phyloP scores from a whole-genome alignment of 2,329 filamentous ascomycete genomes.

The Alternaria sp. region DNA sequence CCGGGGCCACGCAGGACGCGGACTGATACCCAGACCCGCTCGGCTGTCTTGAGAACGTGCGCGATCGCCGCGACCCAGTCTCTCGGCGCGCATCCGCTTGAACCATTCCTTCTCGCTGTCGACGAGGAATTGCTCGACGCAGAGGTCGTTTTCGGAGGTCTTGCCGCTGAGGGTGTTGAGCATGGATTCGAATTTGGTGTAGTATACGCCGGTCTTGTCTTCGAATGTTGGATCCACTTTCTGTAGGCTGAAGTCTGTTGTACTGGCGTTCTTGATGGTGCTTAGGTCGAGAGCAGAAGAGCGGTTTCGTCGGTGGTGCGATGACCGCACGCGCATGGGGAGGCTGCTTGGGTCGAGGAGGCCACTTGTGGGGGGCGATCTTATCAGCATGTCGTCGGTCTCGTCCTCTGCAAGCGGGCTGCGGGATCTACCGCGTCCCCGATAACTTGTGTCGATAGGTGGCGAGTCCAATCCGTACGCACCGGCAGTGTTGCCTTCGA shows the following conservation, averaged over 20 bases:
- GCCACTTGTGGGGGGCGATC: background rate
- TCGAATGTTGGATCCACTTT: background rate
- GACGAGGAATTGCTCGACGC: conserved; percentile 69
- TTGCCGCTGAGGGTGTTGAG: conserved; percentile 54
- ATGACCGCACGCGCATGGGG: background rate
- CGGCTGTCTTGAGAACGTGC: background rate
- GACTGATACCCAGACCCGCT: background rate
- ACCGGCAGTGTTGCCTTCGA: background rate
- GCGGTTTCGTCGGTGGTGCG: background rate
- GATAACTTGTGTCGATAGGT: background rate
- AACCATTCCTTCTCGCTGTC: conserved; percentile 74
- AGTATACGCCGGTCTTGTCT: background rate
- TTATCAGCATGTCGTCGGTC: background rate
- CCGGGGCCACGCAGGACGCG: background rate
- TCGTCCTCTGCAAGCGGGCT: background rate
- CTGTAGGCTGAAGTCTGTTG: background rate
- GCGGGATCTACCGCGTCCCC: background rate
- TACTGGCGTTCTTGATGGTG: background rate
- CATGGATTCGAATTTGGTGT: background rate
- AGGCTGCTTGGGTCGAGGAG: background rate
- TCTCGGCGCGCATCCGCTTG: background rate
- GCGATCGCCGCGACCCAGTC: background rate
- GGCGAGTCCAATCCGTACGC: background rate
- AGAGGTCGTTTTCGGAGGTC: conserved; percentile 64
- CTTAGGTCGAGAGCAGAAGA: background rate